Evolutionary conservation across 208 protist genomes (phyloP), one percentile per base, ranked within the genome.

Genomic region (Phytomonas sp.): DNA sequence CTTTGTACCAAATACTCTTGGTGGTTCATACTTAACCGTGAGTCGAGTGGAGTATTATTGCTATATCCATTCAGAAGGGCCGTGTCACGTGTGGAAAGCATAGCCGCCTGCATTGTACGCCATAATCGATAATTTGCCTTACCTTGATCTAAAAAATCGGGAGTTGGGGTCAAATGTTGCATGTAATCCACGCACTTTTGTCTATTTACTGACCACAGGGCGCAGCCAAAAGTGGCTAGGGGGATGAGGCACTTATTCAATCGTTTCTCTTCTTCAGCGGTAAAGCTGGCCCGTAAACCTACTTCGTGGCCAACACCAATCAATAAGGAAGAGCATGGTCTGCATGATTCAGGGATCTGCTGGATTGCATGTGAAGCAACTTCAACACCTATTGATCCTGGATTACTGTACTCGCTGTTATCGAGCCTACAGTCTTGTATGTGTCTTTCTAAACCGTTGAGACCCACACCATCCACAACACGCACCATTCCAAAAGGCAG

Each of bases 41-140:
- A 76, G 70, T 94, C 89, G 0, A 91, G 83, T 19, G 66, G 73
- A 19, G 65, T 65, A 60, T 79, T 74, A 32, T 63, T 77, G 64
- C 80, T 79, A 72, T 89, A 77, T 2, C 84, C 85, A 1, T 72
- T 68, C 29, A 94, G 70, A 31, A 94, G 60, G 10, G 83, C 83
- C 29, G 85, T 76, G 56, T 95, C 90, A 2, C 90, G 75, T 31
- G 90, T 95, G 62, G 87, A 93, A 33, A 95, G 79, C 87, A 95
- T 91, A 0, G 87, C 68, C 31, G 81, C 78, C 71, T 93, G 87
- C 90, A 95, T 95, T 29, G 82, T 85, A 12, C 73, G 59, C 90
- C 90, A 95, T 40, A 93, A 74, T 19, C 86, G 78, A 14, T 66
- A 0, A 63, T 89, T 89, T 7, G 80, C 70, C 6, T 64, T 68